Conservation (phyloP, 257 asterid species). For the Gentiana macrophylla region DNA sequence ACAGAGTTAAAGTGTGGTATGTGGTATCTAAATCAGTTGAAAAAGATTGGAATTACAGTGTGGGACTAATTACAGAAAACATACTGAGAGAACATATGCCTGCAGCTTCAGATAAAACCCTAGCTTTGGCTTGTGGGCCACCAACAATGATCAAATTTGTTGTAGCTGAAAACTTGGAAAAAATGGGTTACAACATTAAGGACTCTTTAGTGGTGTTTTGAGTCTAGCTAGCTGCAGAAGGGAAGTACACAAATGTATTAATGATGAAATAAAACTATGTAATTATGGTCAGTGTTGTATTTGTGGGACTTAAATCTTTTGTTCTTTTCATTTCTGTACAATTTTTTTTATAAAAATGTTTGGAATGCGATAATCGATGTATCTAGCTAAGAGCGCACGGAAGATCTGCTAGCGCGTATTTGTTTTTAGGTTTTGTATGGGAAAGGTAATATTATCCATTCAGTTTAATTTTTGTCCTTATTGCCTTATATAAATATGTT, state of each 20-base stretch:
- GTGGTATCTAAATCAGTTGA: constrained; percentile 46
- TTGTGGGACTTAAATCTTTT: too few relatives aligned
- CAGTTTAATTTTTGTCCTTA: too few relatives aligned
- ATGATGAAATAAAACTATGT: too few relatives aligned
- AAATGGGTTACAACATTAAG: constrained; percentile 72
- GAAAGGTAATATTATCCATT: too few relatives aligned
- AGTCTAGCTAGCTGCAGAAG: neutral
- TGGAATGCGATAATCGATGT: too few relatives aligned
- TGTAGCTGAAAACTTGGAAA: constrained; percentile 81
- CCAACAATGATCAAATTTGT: constrained; percentile 94
- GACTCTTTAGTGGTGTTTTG: constrained; percentile 61
- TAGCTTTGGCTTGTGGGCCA: constrained; percentile 91
- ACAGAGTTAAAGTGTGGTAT: constrained; percentile 79
- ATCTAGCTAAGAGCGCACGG: too few relatives aligned
- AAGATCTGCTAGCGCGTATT: too few relatives aligned
- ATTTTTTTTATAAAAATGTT: too few relatives aligned
- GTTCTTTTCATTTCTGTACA: too few relatives aligned
- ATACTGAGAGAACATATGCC: constrained; percentile 71
- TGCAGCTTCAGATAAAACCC: constrained; percentile 25
- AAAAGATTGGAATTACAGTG: constrained; percentile 57
- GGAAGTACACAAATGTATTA: neutral
- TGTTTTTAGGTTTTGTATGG: too few relatives aligned
- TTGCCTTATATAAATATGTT: too few relatives aligned
- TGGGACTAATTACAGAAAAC: constrained; percentile 51
- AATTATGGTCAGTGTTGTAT: too few relatives aligned